A percentile compares a stretch with the other conserved stretches of the same genome.
Evolutionary conservation across 2,329 filamentous ascomycete species (phyloP).

Genomic region (Rugonectria rugulosa): DNA sequence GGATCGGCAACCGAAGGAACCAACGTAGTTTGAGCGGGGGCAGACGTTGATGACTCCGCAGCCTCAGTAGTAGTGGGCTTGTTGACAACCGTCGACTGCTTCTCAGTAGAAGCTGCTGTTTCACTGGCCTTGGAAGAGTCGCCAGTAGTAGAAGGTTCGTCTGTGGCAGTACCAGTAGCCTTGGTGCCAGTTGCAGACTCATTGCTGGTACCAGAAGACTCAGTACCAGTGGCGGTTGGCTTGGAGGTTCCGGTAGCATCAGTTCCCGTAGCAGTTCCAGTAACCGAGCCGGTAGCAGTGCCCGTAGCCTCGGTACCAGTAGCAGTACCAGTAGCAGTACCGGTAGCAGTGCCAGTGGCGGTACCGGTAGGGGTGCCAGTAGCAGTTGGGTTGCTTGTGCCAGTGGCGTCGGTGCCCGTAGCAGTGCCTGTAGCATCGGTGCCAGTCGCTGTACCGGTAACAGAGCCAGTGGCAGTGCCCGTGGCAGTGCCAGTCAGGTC

Average conservation of each 20-base stretch:
- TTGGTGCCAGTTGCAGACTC: background rate
- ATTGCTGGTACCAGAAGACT: background rate
- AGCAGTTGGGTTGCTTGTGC: constrained; percentile 1
- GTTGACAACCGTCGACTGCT: constrained; percentile 7
- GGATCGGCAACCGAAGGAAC: constrained; percentile 30
- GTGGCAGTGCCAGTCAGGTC: background rate
- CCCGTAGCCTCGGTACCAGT: constrained; percentile 2
- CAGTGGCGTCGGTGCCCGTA: constrained; percentile 13
- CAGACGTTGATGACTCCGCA: too few species aligned
- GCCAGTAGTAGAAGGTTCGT: constrained; percentile 1
- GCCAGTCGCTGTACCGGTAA: background rate
- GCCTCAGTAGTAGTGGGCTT: constrained; percentile 13
- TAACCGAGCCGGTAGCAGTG: constrained; percentile 7
- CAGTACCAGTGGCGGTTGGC: background rate
- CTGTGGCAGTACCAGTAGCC: background rate
- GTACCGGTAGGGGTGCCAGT: constrained; percentile 13
- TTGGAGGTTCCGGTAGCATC: background rate
- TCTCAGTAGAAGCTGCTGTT: constrained; percentile 4
- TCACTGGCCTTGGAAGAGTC: constrained; percentile 6
- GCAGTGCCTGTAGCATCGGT: constrained; percentile 3
- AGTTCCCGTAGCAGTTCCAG: constrained; percentile 9
- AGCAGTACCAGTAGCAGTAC: background rate
- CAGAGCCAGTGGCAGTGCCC: constrained; percentile 7
- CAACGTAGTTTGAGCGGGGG: constrained; percentile 29
- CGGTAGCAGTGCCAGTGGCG: background rate